Percentiles rank a stretch among this genome's conserved stretches.
These are phyloP conservation scores for Verticillium alfalfae DNA, from an alignment of 2,329 filamentous ascomycete genomes.

Conservation along the genomic window DNA sequence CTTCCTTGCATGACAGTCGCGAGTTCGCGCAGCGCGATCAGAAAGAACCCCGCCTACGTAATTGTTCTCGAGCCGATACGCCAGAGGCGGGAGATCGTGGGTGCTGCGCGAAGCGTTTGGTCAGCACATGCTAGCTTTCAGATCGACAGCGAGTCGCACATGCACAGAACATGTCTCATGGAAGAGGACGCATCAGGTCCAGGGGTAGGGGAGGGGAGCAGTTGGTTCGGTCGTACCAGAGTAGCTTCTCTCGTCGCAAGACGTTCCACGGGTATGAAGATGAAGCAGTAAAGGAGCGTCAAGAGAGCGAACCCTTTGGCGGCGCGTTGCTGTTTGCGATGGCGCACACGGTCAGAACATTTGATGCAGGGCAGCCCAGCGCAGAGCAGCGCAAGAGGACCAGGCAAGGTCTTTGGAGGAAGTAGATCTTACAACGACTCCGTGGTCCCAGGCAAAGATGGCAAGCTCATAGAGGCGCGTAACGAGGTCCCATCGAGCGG, in stretches of 20 bases:
- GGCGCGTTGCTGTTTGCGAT: conserved; percentile 61
- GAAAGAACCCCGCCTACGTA: conserved; percentile 91
- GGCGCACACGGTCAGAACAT: background rate
- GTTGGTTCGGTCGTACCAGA: conserved; percentile 54
- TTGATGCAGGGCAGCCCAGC: background rate
- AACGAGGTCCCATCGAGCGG: conserved; percentile 97
- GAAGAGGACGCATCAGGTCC: conserved; percentile 1
- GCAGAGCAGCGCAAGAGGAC: background rate
- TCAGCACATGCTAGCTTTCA: conserved; percentile 10
- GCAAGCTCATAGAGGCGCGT: conserved; percentile 95
- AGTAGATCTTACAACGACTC: conserved; percentile 69
- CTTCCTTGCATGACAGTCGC: conserved; percentile 57
- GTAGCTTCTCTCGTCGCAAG: conserved; percentile 76
- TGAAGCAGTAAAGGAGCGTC: conserved; percentile 75
- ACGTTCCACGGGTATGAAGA: conserved; percentile 79
- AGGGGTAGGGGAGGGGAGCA: background rate
- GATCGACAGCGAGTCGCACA: background rate
- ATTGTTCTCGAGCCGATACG: conserved; percentile 91
- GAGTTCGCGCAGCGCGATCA: conserved; percentile 38
- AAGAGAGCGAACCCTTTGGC: conserved; percentile 80
- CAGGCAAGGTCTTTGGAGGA: background rate
- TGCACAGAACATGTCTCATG: background rate
- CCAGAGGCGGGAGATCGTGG: conserved; percentile 72
- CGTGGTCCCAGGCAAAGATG: conserved; percentile 97
- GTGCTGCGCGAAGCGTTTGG: conserved; percentile 51